Conservation (phyloP, 208 protist species). For the Novymonas esmeraldas region DNA sequence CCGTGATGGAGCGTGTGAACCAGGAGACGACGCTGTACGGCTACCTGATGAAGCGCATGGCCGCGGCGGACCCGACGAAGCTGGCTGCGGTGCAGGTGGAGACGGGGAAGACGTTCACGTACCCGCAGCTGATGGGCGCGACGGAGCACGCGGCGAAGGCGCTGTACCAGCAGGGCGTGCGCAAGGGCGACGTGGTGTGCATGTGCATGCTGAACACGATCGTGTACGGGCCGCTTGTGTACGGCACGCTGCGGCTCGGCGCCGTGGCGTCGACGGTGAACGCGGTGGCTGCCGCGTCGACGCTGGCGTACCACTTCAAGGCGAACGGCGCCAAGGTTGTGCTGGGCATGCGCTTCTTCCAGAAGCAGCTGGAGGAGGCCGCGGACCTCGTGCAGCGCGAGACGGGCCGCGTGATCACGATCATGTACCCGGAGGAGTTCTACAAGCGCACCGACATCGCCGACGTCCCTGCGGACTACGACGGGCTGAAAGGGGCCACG, state of each 20-base stretch:
- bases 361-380: conserved; percentile 35
- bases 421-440: conserved; percentile 41
- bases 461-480: conserved; percentile 39
- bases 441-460: conserved; percentile 16
- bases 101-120: conserved; percentile 30
- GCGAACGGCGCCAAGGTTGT: conserved; percentile 34
- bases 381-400: conserved; percentile 35
- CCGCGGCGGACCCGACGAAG: conserved; percentile 22
- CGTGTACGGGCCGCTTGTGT: conserved; percentile 33
- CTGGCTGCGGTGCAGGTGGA: conserved; percentile 37
- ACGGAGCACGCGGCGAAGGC: conserved; percentile 33
- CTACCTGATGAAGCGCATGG: conserved; percentile 37
- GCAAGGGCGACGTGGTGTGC: conserved; percentile 46
- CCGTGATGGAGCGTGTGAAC: conserved; percentile 23
- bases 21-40: conserved; percentile 30
- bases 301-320: conserved; percentile 42
- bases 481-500: conserved; percentile 15
- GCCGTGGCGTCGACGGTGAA: conserved; percentile 43
- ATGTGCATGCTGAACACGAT: conserved; percentile 41
- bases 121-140: conserved; percentile 28
- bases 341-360: conserved; percentile 37
- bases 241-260: conserved; percentile 43
- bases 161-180: conserved; percentile 45
- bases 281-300: conserved; percentile 29
- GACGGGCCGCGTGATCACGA: conserved; percentile 28